Conservation (phyloP, 106 monocot species). For the Apostasia ramifera region DNA sequence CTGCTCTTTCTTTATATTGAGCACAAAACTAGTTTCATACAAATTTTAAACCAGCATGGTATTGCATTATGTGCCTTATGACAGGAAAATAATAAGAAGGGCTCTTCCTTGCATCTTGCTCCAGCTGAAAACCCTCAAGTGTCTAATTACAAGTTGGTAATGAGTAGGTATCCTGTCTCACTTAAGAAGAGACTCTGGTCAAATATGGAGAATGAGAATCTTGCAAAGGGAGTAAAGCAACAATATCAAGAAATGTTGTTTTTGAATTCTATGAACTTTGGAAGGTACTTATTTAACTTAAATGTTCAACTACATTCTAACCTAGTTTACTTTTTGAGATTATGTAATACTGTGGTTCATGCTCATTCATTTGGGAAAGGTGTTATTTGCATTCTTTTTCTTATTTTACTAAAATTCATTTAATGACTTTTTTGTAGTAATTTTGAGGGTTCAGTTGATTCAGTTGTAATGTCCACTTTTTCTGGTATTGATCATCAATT, state of each 20-base stretch:
- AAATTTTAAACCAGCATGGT: background rate
- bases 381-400: background rate
- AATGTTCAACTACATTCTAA: too few relatives aligned
- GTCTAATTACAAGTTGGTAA: slow-evolving; percentile 47
- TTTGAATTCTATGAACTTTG: slow-evolving; percentile 45
- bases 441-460: slow-evolving; percentile 26
- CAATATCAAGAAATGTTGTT: slow-evolving; percentile 79
- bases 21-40: too few relatives aligned
- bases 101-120: slow-evolving; percentile 38
- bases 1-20: too few relatives aligned
- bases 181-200: slow-evolving; percentile 45
- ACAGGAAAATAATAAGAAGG: slow-evolving; percentile 26
- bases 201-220: slow-evolving; percentile 53
- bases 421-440: slow-evolving; percentile 39
- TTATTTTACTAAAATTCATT: slow-evolving; percentile 4
- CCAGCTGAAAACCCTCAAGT: slow-evolving; percentile 66
- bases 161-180: slow-evolving; percentile 47
- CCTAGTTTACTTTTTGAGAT: background rate
- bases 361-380: background rate
- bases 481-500: slow-evolving; percentile 41
- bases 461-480: slow-evolving; percentile 26
- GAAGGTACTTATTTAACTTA: slow-evolving; percentile 28
- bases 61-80: background rate
- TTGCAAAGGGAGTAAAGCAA: slow-evolving; percentile 78
- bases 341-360: background rate